Conservation (phyloP, 2,329 filamentous ascomycete species). For the Aspergillus glaucus region DNA sequence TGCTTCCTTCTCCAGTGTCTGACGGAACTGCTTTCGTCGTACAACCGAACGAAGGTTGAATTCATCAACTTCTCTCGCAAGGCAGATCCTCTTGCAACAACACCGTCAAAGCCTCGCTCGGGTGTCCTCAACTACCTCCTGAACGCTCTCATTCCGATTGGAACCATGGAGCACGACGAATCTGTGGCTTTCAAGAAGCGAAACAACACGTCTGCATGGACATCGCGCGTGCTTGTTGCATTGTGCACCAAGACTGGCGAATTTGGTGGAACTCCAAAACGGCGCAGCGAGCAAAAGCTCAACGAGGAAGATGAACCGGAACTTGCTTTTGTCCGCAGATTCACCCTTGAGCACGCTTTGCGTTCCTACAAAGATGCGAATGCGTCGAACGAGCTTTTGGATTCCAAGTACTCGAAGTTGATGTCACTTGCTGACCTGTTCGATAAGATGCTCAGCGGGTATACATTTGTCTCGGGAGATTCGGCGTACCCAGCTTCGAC, state of each 20-base stretch:
- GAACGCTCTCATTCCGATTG: conserved; percentile 65
- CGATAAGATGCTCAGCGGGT: conserved; percentile 81
- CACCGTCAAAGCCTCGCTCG: conserved; percentile 88
- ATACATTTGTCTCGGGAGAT: conserved; percentile 56
- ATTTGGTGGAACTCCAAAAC: conserved; percentile 53
- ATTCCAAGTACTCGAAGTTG: conserved; percentile 80
- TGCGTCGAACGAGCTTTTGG: conserved; percentile 69
- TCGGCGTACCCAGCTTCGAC: conserved; percentile 54
- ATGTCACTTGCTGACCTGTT: conserved; percentile 86
- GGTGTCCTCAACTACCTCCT: conserved; percentile 91
- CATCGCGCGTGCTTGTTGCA: conserved; percentile 78
- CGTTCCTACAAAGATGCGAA: conserved; percentile 88
- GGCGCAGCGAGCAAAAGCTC: conserved; percentile 39
- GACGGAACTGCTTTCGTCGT: conserved; percentile 81
- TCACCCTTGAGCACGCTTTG: conserved; percentile 87
- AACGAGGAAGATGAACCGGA: conserved; percentile 38
- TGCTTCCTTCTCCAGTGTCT: conserved; percentile 92
- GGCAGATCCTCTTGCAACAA: conserved; percentile 72
- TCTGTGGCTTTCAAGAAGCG: conserved; percentile 77
- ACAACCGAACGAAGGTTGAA: conserved; percentile 92
- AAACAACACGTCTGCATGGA: conserved; percentile 74
- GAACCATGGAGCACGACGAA: conserved; percentile 63
- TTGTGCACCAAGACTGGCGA: conserved; percentile 85
- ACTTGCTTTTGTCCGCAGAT: conserved; percentile 85
- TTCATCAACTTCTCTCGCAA: conserved; percentile 99